phyloP scores from a whole-genome alignment of 2,329 filamentous ascomycete genomes.

The Aspergillus carbonarius region DNA sequence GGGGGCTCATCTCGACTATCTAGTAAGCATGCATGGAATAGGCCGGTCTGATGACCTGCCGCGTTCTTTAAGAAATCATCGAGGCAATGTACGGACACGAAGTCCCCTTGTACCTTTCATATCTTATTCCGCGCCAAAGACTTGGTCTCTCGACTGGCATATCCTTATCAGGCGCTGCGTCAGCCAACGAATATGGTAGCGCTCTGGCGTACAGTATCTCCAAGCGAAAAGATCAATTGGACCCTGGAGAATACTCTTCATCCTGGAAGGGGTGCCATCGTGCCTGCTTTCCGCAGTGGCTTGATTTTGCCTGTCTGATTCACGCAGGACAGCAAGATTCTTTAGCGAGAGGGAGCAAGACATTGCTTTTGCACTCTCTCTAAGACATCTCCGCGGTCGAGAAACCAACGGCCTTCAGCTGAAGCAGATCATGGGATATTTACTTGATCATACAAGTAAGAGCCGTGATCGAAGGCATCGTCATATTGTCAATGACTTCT shows the following conservation, averaged over 20 bases:
- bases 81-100: constrained; percentile 19
- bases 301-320: constrained; percentile 45
- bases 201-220: constrained; percentile 38
- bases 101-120: constrained; percentile 35
- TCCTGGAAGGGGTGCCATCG: constrained; percentile 46
- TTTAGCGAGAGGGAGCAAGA: constrained; percentile 41
- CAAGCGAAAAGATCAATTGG: constrained; percentile 26
- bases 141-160: constrained; percentile 49
- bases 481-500: neutral
- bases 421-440: constrained; percentile 15
- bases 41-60: constrained; percentile 27
- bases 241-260: constrained; percentile 46
- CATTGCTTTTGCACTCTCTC: constrained; percentile 22
- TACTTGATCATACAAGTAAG: constrained; percentile 16
- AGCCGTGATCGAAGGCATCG: neutral
- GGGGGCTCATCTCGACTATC: constrained; percentile 26
- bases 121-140: constrained; percentile 52
- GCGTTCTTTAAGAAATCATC: constrained; percentile 13
- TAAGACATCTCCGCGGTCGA: constrained; percentile 24
- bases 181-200: constrained; percentile 39
- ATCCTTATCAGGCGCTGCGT: constrained; percentile 41
- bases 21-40: constrained; percentile 23
- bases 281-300: constrained; percentile 38
- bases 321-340: constrained; percentile 40
- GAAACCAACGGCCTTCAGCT: constrained; percentile 19